phyloP scores from a whole-genome alignment of 2,329 filamentous ascomycete species.

The Phyllosticta citribraziliensis region DNA sequence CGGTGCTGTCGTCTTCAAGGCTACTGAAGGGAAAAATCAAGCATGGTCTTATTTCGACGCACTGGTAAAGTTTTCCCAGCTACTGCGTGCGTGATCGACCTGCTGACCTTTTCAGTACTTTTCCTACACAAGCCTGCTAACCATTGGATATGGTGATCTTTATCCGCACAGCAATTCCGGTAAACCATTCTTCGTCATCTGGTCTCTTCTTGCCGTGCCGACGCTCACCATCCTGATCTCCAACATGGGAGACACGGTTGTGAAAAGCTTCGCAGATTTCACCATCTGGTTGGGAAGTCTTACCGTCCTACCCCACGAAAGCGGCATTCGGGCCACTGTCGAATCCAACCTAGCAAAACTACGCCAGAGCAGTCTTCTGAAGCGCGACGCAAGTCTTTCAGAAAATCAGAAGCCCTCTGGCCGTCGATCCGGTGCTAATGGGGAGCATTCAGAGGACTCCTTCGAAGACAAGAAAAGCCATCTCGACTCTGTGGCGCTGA shows the following conservation, averaged over 20 bases:
- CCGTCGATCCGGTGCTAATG: neutral
- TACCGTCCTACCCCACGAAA: slow-evolving; percentile 44
- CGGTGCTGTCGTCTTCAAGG: slow-evolving; percentile 42
- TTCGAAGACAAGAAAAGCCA: slow-evolving; percentile 8
- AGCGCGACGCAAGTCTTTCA: neutral
- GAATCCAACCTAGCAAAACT: slow-evolving; percentile 21
- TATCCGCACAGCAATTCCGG: slow-evolving; percentile 39
- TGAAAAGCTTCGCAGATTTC: slow-evolving; percentile 44
- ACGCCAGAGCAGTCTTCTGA: slow-evolving; percentile 1
- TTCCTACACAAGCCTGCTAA: slow-evolving; percentile 42
- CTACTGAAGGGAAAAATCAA: slow-evolving; percentile 33
- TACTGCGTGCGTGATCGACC: too few relatives aligned
- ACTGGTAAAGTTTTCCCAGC: slow-evolving; percentile 15
- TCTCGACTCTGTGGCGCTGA: neutral
- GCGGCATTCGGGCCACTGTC: slow-evolving; percentile 27
- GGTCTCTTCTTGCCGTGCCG: slow-evolving; percentile 45
- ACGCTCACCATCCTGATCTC: slow-evolving; percentile 45
- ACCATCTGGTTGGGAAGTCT: slow-evolving; percentile 46
- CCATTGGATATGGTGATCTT: slow-evolving; percentile 47
- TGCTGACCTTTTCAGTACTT: slow-evolving; percentile 31
- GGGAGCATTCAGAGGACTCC: slow-evolving; percentile 11
- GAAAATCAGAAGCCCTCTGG: neutral
- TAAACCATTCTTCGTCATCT: slow-evolving; percentile 48
- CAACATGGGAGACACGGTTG: slow-evolving; percentile 46
- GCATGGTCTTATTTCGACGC: slow-evolving; percentile 43